Evolutionary conservation across 768 basidiomycete genomes (phyloP), one percentile per base, ranked within the genome.

Genomic region (Hypholoma sublateritium): DNA sequence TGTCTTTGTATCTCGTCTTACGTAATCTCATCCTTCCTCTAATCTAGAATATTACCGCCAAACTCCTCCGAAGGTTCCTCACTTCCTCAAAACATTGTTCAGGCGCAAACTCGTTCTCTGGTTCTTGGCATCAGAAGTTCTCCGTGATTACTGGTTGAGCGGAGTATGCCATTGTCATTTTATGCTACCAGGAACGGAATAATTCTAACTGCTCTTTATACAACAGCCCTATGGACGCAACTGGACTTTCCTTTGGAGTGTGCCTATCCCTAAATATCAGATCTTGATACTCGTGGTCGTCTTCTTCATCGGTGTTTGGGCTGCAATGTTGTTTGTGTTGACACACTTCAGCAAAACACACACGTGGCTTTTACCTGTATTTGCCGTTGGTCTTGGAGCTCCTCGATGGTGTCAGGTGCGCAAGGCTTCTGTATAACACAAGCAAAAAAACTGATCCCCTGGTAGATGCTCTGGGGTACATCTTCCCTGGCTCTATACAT

Each of bases 331-430:
- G 67, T 66, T 80, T 52, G 73, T 94, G 55, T 78, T 97, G 66
- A 96, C 87, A 7, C 81, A 88, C 67, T 88, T 95, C 74, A 91
- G 89, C 66, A 96, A 95, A 72, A 91, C 91, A 11, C 95, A 97
- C 68, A 97, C 95, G 8, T 97, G 95, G 95, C 76, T 97, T 17
- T 76, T 97, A 39, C 93, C 95, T 45, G 92, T 97, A 7, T 97
- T 97, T 66, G 95, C 95, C 6, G 93, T 97, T 48, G 95, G 95
- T 66, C 82, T 97, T 53, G 95, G 95, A 43, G 92, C 93, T 25
- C 95, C 95, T 11, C 75, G 92, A 66, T 97, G 95, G 95, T 96
- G 95, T 78, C 95, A 96, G 77, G 87, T 86, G 68, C 47, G 68
- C 63, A 8, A n/a, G 24, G 2, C 12, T 6, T 49, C 22, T 49